These are phyloP conservation scores for Oenanthe javanica DNA, from an alignment of 140 eudicot species.

Conservation along the genomic window DNA sequence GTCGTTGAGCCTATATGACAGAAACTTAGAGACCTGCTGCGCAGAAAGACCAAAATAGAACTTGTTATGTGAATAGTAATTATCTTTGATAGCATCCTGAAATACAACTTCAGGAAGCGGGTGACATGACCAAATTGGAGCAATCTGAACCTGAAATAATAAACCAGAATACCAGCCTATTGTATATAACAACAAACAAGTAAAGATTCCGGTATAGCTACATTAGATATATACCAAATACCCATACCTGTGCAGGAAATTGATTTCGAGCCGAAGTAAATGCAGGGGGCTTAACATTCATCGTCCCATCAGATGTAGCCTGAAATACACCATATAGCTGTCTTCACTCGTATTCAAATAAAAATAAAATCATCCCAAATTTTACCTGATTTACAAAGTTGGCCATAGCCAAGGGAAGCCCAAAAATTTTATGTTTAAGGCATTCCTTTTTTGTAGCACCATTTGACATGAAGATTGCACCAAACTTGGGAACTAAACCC, in stretches of 20 bases:
- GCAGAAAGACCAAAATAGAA: slow-evolving; percentile 65
- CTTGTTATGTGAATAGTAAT: slow-evolving; percentile 47
- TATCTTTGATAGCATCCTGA: slow-evolving; percentile 49
- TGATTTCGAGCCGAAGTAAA: slow-evolving; percentile 40
- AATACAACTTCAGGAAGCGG: slow-evolving; percentile 64
- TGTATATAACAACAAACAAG: not conserved
- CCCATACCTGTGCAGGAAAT: slow-evolving; percentile 82
- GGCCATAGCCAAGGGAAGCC: slow-evolving; percentile 44
- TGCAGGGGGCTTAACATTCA: slow-evolving; percentile 52
- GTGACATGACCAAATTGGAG: slow-evolving; percentile 38
- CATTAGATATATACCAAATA: not conserved
- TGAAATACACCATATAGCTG: slow-evolving; percentile 63
- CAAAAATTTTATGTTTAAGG: slow-evolving; percentile 40
- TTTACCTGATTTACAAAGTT: slow-evolving; percentile 60
- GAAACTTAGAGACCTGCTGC: slow-evolving; percentile 36
- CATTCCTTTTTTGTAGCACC: slow-evolving; percentile 47
- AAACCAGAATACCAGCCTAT: slow-evolving; percentile 7
- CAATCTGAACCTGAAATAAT: slow-evolving; percentile 33
- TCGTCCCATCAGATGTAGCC: slow-evolving; percentile 71
- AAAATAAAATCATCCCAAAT: slow-evolving; percentile 70
- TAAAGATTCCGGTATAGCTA: not conserved
- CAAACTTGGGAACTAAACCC: slow-evolving; percentile 50
- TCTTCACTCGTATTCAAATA: slow-evolving; percentile 64
- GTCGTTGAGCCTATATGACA: not conserved
- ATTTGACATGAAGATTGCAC: slow-evolving; percentile 82